A percentile compares a stretch with the other conserved stretches of the same genome.
phyloP scores from a whole-genome alignment of 2,329 filamentous ascomycete genomes.

The Epichloe aotearoae region DNA sequence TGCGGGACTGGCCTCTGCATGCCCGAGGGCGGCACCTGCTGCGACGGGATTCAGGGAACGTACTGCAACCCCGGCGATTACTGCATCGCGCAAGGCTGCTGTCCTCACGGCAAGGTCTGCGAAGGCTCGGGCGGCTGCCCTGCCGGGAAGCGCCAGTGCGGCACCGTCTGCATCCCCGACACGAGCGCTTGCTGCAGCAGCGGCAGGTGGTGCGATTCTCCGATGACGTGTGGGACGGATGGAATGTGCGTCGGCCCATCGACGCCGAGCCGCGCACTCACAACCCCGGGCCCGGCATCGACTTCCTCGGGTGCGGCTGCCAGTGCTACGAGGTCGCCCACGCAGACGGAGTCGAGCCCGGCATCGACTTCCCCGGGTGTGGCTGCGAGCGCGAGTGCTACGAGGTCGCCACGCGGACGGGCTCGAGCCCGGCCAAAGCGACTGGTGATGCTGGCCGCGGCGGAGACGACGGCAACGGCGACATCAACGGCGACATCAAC shows the following conservation, averaged over 20 bases:
- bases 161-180: neutral
- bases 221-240: neutral
- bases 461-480: neutral
- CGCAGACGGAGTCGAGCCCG: neutral
- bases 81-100: neutral
- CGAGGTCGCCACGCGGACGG: neutral
- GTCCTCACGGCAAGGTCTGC: neutral
- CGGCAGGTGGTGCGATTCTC: neutral
- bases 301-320: neutral
- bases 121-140: neutral
- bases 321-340: neutral
- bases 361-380: neutral
- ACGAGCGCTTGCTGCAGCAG: neutral
- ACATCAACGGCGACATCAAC: neutral
- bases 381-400: neutral
- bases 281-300: neutral
- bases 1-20: neutral
- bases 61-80: neutral
- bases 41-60: neutral
- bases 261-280: neutral
- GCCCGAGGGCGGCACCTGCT: neutral
- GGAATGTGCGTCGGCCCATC: neutral
- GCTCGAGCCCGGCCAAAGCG: neutral
- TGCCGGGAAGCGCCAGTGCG: neutral
- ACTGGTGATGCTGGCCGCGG: neutral